A percentile compares a stretch with the other conserved stretches of the same genome.
phyloP scores from a whole-genome alignment of 768 basidiomycete genomes.

The Suillus tomentosus region DNA sequence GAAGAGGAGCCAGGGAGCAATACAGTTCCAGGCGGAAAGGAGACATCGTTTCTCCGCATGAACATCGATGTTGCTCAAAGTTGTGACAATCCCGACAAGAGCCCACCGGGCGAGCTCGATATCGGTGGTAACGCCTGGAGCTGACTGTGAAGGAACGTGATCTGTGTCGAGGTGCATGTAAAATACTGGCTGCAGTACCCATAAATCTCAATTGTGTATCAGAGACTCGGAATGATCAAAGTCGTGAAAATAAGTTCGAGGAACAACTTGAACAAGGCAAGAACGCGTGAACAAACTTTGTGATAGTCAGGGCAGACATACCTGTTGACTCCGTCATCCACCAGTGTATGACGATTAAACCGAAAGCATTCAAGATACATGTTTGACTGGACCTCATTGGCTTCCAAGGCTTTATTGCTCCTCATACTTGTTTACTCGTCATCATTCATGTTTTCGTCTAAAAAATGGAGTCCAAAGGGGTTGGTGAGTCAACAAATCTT shows the following conservation, averaged over 20 bases:
- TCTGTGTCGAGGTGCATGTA: conserved; percentile 4
- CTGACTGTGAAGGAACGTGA: conserved; percentile 1
- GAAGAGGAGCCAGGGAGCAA: neutral
- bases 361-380: neutral
- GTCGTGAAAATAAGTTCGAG: too few relatives aligned
- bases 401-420: neutral
- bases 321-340: too few relatives aligned
- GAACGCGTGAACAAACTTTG: too few relatives aligned
- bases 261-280: too few relatives aligned
- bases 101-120: conserved; percentile 7
- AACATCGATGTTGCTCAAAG: neutral
- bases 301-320: too few relatives aligned
- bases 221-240: too few relatives aligned
- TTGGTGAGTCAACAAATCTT: conserved; percentile 6
- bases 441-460: conserved; percentile 25
- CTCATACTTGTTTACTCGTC: conserved; percentile 7
- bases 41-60: neutral
- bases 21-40: neutral
- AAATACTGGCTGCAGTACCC: neutral
- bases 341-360: neutral
- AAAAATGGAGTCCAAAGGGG: conserved; percentile 31
- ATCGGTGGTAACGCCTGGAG: neutral
- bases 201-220: neutral
- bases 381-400: conserved; percentile 6
- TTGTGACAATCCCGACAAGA: neutral